Conservation (phyloP, 1,284 basidiomycete genomes). For the Papiliotrema terrestris region DNA sequence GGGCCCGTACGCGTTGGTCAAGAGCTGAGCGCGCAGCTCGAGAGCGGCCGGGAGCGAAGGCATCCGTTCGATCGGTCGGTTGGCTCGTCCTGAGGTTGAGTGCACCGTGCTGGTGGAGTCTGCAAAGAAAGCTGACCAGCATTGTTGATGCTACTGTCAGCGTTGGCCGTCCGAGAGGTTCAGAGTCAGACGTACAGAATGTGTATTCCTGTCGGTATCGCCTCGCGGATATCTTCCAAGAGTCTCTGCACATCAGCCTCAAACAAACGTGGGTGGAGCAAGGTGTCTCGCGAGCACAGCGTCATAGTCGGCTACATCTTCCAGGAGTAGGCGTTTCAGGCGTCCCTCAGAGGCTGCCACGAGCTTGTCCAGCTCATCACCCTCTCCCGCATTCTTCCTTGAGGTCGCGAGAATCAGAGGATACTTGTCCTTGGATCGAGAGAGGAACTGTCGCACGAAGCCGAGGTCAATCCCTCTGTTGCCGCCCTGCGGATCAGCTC, state of each 20-base stretch:
- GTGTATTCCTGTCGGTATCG: slow-evolving; percentile 5
- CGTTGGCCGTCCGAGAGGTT: background rate
- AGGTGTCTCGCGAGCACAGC: background rate
- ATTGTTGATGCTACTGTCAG: slow-evolving; percentile 13
- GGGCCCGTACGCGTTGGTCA: slow-evolving; percentile 8
- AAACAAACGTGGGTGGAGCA: background rate
- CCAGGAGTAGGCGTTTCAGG: background rate
- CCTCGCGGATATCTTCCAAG: background rate
- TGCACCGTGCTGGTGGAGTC: background rate
- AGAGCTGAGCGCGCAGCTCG: slow-evolving; percentile 5
- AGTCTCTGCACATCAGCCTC: slow-evolving; percentile 1
- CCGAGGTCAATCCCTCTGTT: slow-evolving; percentile 9
- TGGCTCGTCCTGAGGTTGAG: background rate
- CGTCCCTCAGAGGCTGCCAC: background rate
- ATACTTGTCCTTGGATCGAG: slow-evolving; percentile 1
- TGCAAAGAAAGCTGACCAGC: slow-evolving; percentile 5
- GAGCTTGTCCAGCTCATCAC: slow-evolving; percentile 4
- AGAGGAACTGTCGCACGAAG: slow-evolving; percentile 9
- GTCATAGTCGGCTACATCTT: slow-evolving; percentile 5
- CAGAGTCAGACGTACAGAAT: slow-evolving; percentile 5
- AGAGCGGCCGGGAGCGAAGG: slow-evolving; percentile 6
- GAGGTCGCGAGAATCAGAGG: slow-evolving; percentile 8
- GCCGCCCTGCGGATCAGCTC: slow-evolving; percentile 6
- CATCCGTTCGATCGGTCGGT: background rate
- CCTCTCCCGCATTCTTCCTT: background rate